These are phyloP conservation scores for Phytopythium montanum DNA, from an alignment of 352 stramenopile genomes.

Conservation along the genomic window DNA sequence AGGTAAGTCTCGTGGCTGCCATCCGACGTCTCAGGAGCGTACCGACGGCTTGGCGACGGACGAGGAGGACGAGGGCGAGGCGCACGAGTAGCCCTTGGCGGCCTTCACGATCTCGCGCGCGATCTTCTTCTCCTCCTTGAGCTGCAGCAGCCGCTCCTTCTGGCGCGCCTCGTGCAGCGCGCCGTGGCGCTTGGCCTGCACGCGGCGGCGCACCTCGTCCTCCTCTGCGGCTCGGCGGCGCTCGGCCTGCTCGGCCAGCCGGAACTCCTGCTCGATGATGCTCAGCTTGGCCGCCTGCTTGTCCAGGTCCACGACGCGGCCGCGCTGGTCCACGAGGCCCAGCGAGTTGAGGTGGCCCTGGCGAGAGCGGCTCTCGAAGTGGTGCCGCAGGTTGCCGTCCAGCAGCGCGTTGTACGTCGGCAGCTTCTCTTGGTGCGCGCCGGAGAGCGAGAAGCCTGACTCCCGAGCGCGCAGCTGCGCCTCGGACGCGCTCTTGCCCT, in stretches of 20 bases:
- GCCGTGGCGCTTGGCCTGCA: constrained; percentile 87
- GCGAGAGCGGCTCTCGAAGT: constrained; percentile 79
- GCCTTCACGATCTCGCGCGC: constrained; percentile 84
- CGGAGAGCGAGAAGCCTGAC: constrained; percentile 52
- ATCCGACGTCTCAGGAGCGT: not conserved
- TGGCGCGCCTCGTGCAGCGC: constrained; percentile 77
- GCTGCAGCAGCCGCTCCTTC: constrained; percentile 77
- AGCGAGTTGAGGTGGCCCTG: constrained; percentile 79
- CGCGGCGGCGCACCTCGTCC: constrained; percentile 80
- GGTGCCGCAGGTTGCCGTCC: constrained; percentile 87
- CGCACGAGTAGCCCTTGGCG: constrained; percentile 50
- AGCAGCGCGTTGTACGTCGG: constrained; percentile 87
- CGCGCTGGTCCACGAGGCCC: constrained; percentile 83
- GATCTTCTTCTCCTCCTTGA: constrained; percentile 89
- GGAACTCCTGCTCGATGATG: constrained; percentile 93
- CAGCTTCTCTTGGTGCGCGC: constrained; percentile 65
- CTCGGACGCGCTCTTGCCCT: constrained; percentile 11
- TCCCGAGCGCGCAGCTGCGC: constrained; percentile 49
- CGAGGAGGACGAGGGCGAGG: constrained; percentile 22
- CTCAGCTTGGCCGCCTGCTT: constrained; percentile 88
- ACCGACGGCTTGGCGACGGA: not conserved
- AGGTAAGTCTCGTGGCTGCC: not conserved
- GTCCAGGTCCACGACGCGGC: constrained; percentile 87
- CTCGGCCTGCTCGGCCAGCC: constrained; percentile 80
- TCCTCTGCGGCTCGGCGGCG: constrained; percentile 73